phyloP scores from a whole-genome alignment of 2,329 filamentous ascomycete species.

The Catunica adiposa region DNA sequence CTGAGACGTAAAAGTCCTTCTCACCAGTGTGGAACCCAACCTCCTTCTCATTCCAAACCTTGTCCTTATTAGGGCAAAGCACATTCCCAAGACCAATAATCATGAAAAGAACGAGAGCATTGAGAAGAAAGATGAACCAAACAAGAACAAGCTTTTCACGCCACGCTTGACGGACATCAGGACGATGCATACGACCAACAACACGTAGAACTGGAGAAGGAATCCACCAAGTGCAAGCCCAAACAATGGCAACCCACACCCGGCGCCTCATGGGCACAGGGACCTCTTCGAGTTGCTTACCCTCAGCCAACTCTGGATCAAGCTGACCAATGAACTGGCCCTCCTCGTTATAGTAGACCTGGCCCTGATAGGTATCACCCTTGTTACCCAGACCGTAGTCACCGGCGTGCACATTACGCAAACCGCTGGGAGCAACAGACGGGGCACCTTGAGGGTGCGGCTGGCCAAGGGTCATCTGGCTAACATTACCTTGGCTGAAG shows the following conservation, averaged over 20 bases:
- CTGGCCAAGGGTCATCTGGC: slow-evolving; percentile 34
- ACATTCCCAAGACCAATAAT: slow-evolving; percentile 74
- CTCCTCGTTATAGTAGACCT: slow-evolving; percentile 57
- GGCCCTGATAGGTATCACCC: slow-evolving; percentile 60
- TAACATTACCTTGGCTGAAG: slow-evolving; percentile 37
- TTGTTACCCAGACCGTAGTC: slow-evolving; percentile 83
- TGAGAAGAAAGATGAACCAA: slow-evolving; percentile 64
- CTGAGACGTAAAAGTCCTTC: slow-evolving; percentile 71
- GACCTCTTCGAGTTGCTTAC: slow-evolving; percentile 59
- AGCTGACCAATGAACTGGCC: slow-evolving; percentile 51
- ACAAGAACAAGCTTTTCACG: slow-evolving; percentile 82
- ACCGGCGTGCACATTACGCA: slow-evolving; percentile 43
- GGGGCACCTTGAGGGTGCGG: slow-evolving; percentile 26
- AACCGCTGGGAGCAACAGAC: slow-evolving; percentile 43
- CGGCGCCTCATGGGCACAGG: slow-evolving; percentile 47
- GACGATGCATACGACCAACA: slow-evolving; percentile 88
- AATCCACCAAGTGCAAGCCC: slow-evolving; percentile 85
- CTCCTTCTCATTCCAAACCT: slow-evolving; percentile 63
- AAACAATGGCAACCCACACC: slow-evolving; percentile 67
- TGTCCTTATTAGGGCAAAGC: slow-evolving; percentile 80
- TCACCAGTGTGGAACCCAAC: slow-evolving; percentile 53
- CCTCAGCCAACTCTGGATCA: slow-evolving; percentile 63
- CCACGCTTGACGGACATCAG: slow-evolving; percentile 94
- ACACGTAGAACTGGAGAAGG: slow-evolving; percentile 69
- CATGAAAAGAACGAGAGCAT: slow-evolving; percentile 74